A percentile compares a stretch with the other conserved stretches of the same genome.
phyloP scores from a whole-genome alignment of 805 yeast genomes.

The Nakazawaea anatomiae region DNA sequence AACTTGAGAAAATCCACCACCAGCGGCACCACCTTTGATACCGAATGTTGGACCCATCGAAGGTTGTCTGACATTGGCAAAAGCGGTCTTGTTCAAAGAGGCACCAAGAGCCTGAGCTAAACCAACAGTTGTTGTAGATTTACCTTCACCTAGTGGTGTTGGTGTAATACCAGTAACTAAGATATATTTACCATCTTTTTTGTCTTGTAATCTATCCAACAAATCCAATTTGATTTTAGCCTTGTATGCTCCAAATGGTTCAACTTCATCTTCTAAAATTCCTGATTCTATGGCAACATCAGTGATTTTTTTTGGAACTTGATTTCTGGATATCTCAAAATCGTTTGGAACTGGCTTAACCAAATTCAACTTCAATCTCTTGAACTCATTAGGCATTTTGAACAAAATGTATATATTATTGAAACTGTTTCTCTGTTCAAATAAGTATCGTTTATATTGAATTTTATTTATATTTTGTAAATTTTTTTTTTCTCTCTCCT shows the following conservation, averaged over 20 bases:
- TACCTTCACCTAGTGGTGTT: slow-evolving; percentile 97
- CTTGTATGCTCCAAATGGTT: slow-evolving; percentile 83
- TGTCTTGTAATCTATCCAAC: slow-evolving; percentile 57
- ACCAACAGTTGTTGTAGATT: slow-evolving; percentile 94
- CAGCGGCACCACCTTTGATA: slow-evolving; percentile 99
- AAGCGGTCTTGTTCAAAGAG: slow-evolving; percentile 71
- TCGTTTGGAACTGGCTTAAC: slow-evolving; percentile 81
- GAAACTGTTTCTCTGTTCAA: neutral
- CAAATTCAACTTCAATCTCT: slow-evolving; percentile 29
- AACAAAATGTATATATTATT: too few species aligned
- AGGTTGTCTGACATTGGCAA: slow-evolving; percentile 96
- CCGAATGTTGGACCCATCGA: slow-evolving; percentile 99
- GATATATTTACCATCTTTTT: slow-evolving; percentile 77
- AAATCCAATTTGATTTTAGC: slow-evolving; percentile 77
- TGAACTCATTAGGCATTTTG: slow-evolving; percentile 21
- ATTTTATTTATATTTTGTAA: too few species aligned
- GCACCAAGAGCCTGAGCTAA: slow-evolving; percentile 96
- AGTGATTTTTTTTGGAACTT: slow-evolving; percentile 76
- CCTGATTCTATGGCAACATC: slow-evolving; percentile 79
- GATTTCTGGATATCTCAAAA: slow-evolving; percentile 82
- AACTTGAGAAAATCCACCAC: slow-evolving; percentile 97
- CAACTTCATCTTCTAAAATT: slow-evolving; percentile 71
- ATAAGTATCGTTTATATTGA: too few species aligned
- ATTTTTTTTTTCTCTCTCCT: too few species aligned
- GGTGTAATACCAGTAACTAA: slow-evolving; percentile 98